A percentile compares a stretch with the other conserved stretches of the same genome.
Evolutionary conservation across 2,329 filamentous ascomycete species (phyloP).

Genomic region (Chaetomiaceae sp.): DNA sequence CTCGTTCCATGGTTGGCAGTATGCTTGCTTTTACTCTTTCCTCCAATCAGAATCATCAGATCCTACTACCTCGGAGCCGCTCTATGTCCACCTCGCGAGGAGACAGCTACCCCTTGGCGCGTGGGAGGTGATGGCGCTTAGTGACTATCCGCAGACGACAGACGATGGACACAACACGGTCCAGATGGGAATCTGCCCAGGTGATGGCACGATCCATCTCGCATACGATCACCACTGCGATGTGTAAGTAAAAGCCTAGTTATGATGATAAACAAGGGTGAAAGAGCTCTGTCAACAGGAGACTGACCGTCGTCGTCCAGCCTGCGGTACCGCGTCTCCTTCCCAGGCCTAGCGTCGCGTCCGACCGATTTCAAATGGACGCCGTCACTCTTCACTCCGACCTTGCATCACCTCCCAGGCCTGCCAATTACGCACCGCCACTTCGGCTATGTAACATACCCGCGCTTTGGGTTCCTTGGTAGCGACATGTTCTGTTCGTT

Average conservation of each 20-base stretch:
- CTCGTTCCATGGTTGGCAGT: conserved; percentile 47
- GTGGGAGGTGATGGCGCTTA: conserved; percentile 46
- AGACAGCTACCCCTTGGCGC: conserved; percentile 37
- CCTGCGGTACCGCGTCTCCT: conserved; percentile 39
- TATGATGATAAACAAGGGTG: background rate
- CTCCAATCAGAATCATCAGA: conserved; percentile 15
- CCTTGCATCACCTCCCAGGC: conserved; percentile 35
- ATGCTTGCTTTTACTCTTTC: conserved; percentile 42
- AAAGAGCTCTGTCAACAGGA: conserved; percentile 14
- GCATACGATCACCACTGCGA: conserved; percentile 50
- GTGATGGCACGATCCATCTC: conserved; percentile 50
- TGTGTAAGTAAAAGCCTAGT: conserved; percentile 17
- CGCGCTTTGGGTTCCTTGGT: conserved; percentile 41
- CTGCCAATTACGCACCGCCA: conserved; percentile 29
- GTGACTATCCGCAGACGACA: conserved; percentile 46
- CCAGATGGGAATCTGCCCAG: conserved; percentile 46
- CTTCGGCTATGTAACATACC: conserved; percentile 44
- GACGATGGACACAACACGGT: conserved; percentile 52
- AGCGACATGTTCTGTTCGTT: conserved; percentile 44
- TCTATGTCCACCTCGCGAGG: conserved; percentile 44
- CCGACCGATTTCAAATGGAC: conserved; percentile 33
- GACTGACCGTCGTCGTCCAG: background rate
- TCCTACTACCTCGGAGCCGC: conserved; percentile 29
- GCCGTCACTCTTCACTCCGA: conserved; percentile 35
- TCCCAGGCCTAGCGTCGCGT: conserved; percentile 30